phyloP scores from a whole-genome alignment of 176 grass and related monocot species.

The Lolium rigidum region DNA sequence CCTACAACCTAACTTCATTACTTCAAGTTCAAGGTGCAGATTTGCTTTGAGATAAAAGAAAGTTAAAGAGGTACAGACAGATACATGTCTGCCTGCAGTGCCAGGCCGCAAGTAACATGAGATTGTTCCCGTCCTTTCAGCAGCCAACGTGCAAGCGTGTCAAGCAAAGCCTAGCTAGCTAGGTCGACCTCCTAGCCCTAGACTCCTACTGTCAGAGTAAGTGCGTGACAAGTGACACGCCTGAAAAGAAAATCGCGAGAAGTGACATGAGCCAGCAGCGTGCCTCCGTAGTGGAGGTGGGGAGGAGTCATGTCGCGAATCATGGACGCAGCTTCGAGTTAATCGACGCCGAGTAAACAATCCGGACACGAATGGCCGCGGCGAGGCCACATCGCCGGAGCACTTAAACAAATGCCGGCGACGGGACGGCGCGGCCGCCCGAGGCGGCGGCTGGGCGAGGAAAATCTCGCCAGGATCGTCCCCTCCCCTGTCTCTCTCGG shows the following conservation, averaged over 20 bases:
- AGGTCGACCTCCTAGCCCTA: too few species aligned
- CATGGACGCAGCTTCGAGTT: conserved; percentile 40
- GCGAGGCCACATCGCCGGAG: conserved; percentile 31
- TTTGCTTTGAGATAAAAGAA: too few species aligned
- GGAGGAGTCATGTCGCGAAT: conserved; percentile 44
- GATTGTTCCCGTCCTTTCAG: too few species aligned
- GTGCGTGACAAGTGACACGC: too few species aligned
- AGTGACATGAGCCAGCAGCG: not conserved
- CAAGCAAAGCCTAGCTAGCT: too few species aligned
- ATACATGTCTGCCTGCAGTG: too few species aligned
- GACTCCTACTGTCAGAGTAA: too few species aligned
- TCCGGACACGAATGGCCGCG: not conserved
- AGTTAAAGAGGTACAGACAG: too few species aligned
- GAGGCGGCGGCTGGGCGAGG: not conserved
- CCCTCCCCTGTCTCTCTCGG: conserved; percentile 1
- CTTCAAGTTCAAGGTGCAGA: not conserved
- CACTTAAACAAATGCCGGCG: conserved; percentile 30
- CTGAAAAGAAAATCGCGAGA: not conserved
- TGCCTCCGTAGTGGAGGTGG: conserved; percentile 1
- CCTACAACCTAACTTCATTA: conserved; percentile 13
- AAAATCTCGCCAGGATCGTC: not conserved
- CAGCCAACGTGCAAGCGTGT: too few species aligned
- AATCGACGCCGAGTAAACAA: not conserved
- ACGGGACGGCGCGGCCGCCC: not conserved
- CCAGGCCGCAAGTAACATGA: too few species aligned